Evolutionary conservation across 768 basidiomycete genomes (phyloP).

Genomic region (Russula griseocarnosa): DNA sequence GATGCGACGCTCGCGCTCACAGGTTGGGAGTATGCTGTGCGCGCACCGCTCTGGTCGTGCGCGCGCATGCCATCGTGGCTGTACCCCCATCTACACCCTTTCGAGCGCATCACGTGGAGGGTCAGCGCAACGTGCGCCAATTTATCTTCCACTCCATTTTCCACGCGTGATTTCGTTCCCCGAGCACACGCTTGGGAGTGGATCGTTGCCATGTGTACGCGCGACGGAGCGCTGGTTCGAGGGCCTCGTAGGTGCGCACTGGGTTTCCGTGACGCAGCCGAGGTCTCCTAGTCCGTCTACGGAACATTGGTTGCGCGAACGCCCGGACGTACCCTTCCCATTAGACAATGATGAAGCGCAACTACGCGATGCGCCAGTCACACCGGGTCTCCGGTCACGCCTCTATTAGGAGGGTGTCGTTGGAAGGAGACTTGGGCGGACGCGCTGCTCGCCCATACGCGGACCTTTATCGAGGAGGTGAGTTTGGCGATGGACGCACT

Average conservation of each 20-base stretch:
- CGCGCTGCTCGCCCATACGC: constrained; percentile 9
- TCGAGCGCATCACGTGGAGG: constrained; percentile 31
- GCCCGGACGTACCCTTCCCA: constrained; percentile 31
- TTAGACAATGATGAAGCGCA: constrained; percentile 21
- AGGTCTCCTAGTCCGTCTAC: constrained; percentile 31
- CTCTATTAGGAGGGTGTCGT: not conserved
- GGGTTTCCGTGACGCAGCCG: constrained; percentile 31
- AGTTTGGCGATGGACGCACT: constrained; percentile 22
- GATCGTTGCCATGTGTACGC: constrained; percentile 34
- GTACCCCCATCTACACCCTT: constrained; percentile 25
- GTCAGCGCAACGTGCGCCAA: constrained; percentile 30
- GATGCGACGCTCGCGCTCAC: constrained; percentile 31
- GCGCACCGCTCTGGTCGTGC: constrained; percentile 36
- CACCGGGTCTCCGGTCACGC: not conserved
- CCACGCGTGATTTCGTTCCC: constrained; percentile 23
- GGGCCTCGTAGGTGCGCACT: constrained; percentile 32
- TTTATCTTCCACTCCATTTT: constrained; percentile 31
- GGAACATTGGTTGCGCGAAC: constrained; percentile 32
- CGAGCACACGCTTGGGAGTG: constrained; percentile 30
- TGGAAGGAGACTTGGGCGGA: not conserved
- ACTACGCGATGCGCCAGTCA: not conserved
- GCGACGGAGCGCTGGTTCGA: constrained; percentile 36
- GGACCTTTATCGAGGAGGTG: constrained; percentile 24
- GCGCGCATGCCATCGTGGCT: constrained; percentile 35
- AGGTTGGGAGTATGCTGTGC: constrained; percentile 35